These are phyloP conservation scores for Globisporangium paddicum DNA, from an alignment of 352 stramenopile genomes.

Conservation along the genomic window DNA sequence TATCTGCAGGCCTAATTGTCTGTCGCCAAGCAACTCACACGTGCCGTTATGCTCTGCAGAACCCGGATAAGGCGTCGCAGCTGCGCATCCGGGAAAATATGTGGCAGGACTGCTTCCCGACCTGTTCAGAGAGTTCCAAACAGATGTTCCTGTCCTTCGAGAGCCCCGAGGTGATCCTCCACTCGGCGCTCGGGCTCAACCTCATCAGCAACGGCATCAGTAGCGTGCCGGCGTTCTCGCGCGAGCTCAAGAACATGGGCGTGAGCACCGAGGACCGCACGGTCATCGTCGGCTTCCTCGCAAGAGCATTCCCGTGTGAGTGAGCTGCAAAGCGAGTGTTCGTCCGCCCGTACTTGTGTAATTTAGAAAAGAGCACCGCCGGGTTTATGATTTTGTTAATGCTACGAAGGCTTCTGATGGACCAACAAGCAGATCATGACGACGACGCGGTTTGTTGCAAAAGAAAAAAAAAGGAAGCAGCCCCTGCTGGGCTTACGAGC, in stretches of 20 bases:
- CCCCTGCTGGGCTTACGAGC: constrained; percentile 31
- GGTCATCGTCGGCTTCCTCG: constrained; percentile 74
- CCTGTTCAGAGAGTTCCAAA: constrained; percentile 59
- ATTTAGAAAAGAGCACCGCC: not conserved
- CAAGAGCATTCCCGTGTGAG: constrained; percentile 65
- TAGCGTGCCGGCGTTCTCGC: constrained; percentile 73
- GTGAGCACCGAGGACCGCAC: constrained; percentile 68
- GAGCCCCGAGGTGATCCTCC: constrained; percentile 70
- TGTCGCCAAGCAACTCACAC: not conserved
- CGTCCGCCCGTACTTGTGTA: not conserved
- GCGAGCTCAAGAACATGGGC: constrained; percentile 74
- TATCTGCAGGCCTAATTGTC: too few species aligned
- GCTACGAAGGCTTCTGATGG: not conserved
- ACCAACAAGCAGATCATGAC: not conserved
- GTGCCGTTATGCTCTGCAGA: constrained; percentile 8
- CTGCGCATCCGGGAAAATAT: constrained; percentile 59
- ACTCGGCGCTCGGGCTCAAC: constrained; percentile 77
- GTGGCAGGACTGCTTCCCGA: constrained; percentile 81
- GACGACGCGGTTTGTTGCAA: not conserved
- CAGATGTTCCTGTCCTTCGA: constrained; percentile 75
- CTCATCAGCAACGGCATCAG: constrained; percentile 84
- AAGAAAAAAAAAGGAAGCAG: not conserved
- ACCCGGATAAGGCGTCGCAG: constrained; percentile 36
- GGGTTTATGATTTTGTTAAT: not conserved
- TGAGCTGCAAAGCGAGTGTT: too few species aligned